Conservation (phyloP, 805 yeast species). For the Cyberlindnera galapagoensis region DNA sequence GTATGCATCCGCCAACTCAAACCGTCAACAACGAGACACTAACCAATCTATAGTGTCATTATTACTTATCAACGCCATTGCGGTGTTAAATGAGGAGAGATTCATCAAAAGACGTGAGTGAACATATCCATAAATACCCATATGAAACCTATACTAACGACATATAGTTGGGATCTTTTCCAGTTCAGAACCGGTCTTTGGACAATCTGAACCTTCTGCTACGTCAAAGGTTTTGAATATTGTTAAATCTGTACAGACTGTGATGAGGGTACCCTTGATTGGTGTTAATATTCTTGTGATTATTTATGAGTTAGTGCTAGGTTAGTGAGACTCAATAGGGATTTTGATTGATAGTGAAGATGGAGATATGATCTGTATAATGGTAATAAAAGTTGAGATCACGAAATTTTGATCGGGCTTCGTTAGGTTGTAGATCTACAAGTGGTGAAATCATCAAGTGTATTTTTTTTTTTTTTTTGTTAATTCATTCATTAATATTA, state of each 20-base stretch:
- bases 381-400: too few relatives aligned
- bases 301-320: conserved; percentile 61
- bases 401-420: too few relatives aligned
- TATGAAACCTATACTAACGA: conserved; percentile 4
- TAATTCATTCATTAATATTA: too few relatives aligned
- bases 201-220: conserved; percentile 38
- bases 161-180: conserved; percentile 39
- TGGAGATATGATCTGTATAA: too few relatives aligned
- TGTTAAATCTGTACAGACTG: conserved; percentile 68
- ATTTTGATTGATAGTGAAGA: too few relatives aligned
- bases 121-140: not conserved
- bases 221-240: conserved; percentile 56
- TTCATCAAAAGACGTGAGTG: conserved; percentile 51
- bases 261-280: conserved; percentile 70
- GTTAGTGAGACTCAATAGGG: conserved; percentile 28
- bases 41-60: conserved; percentile 28
- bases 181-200: conserved; percentile 35
- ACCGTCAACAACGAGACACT: not conserved
- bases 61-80: conserved; percentile 64
- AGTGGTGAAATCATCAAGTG: too few relatives aligned
- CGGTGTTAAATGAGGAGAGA: conserved; percentile 74
- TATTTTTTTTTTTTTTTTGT: too few relatives aligned
- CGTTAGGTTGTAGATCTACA: too few relatives aligned
- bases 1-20: conserved; percentile 13
- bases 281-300: conserved; percentile 61